Base-by-base conservation (phyloP, 129 eudicot genomes). In the Erigeron canadensis region DNA sequence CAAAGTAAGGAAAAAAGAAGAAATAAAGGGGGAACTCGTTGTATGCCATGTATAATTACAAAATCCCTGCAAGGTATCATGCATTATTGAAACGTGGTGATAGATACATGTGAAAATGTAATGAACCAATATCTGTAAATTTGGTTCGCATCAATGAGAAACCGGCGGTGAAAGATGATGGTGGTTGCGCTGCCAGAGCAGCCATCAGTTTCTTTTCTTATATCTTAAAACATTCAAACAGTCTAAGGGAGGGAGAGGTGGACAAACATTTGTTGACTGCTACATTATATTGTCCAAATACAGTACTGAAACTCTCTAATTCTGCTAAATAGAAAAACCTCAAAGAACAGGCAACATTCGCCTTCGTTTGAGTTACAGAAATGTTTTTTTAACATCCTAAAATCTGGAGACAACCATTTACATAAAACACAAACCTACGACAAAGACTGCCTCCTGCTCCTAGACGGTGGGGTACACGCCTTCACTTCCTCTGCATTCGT, bases 391-490 rank as follows among this genome's bases (percentile, higher is more conserved):
- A 45, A 68, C 80, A 56, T 55, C 77, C 81, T 82, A 79, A 74
- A 67, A 34, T 53, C 67, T 47, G 43, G 46, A 70, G 68, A 19
- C 37, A 50, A 39, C 61, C 61, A 66, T 83, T 71, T 72, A 70
- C 79, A 77, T 12, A 50, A 65, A 16, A 76, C 80, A 47, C 39
- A n/a, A 77, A n/a, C 44, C 71, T 77, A 70, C 22, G 89, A 85
- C 56, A 63, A 67, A 4, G 84, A 83, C 38, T 83, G 89, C 80
- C 97, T 86, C 79, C 82, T 78, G 78, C 88, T 91, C 76, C 88
- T 82, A 2, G 92, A 84, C 10, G 97, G 81, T 34, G 91, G 88
- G 2, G 75, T 56, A 9, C 55, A 53, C 28, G 89, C 82, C 79
- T 86, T 86, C 9, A 74, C 71, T 70, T 87, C 95, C 51, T 87